Conservation (phyloP, 768 basidiomycete genomes). For the Termitomyces sp. region DNA sequence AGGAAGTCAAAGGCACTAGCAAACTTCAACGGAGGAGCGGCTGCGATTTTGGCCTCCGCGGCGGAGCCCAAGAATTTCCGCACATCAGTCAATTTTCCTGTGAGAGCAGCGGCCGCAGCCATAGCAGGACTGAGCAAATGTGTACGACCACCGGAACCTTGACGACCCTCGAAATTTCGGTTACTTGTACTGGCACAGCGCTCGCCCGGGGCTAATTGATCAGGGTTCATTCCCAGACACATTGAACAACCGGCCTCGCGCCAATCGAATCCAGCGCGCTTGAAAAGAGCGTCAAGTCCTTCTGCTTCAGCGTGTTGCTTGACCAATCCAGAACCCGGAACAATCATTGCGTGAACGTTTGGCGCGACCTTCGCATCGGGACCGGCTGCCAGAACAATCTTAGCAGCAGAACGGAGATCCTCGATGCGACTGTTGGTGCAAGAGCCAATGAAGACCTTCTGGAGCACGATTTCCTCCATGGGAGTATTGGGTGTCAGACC, state of each 20-base stretch:
- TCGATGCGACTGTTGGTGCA: slow-evolving; percentile 95
- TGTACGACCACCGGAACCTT: slow-evolving; percentile 85
- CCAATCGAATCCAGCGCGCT: slow-evolving; percentile 92
- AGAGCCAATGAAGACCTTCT: slow-evolving; percentile 93
- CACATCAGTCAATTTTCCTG: slow-evolving; percentile 82
- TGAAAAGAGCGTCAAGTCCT: slow-evolving; percentile 82
- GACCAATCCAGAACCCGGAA: slow-evolving; percentile 87
- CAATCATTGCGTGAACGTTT: slow-evolving; percentile 82
- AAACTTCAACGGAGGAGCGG: slow-evolving; percentile 61
- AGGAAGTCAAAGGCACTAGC: slow-evolving; percentile 74
- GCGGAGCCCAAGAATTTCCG: slow-evolving; percentile 62
- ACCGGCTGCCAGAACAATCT: slow-evolving; percentile 71
- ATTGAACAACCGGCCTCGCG: slow-evolving; percentile 94
- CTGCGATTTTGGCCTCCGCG: slow-evolving; percentile 39
- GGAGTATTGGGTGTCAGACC: slow-evolving; percentile 73
- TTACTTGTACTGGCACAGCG: slow-evolving; percentile 92
- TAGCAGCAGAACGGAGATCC: slow-evolving; percentile 84
- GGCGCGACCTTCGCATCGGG: slow-evolving; percentile 70
- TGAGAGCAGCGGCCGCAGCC: slow-evolving; percentile 89
- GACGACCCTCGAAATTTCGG: slow-evolving; percentile 89
- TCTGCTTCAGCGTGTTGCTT: slow-evolving; percentile 91
- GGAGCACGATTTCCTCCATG: slow-evolving; percentile 76
- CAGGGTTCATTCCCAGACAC: slow-evolving; percentile 96
- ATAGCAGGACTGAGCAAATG: slow-evolving; percentile 89
- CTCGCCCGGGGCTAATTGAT: slow-evolving; percentile 78